Conservation (phyloP, 352 stramenopile species). For the Phytophthora litchii region DNA sequence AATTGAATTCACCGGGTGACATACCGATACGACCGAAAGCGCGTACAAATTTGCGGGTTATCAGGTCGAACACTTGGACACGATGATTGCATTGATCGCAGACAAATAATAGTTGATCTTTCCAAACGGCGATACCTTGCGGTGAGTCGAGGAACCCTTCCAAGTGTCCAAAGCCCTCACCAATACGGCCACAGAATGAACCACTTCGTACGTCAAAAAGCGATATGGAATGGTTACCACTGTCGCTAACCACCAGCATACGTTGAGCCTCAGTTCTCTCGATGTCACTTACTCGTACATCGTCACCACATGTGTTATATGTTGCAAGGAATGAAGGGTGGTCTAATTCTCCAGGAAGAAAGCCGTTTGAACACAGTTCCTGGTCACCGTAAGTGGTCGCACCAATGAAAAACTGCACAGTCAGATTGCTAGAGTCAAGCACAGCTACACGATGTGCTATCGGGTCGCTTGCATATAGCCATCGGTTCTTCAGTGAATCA, state of each 20-base stretch:
- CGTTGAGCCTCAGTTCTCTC: neutral
- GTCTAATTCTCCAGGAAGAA: conserved; percentile 53
- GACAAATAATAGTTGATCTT: conserved; percentile 52
- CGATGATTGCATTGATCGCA: conserved; percentile 77
- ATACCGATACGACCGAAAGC: conserved; percentile 43
- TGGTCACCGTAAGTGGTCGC: conserved; percentile 63
- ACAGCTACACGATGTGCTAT: conserved; percentile 59
- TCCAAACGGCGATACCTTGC: conserved; percentile 53
- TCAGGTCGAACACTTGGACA: conserved; percentile 63
- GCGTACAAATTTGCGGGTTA: conserved; percentile 22
- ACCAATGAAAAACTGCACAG: conserved; percentile 52
- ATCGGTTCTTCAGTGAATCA: conserved; percentile 5
- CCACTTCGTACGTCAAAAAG: conserved; percentile 52
- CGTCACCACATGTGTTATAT: conserved; percentile 9
- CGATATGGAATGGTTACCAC: conserved; percentile 63
- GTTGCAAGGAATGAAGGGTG: conserved; percentile 49
- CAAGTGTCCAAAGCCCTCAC: conserved; percentile 57
- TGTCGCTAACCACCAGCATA: conserved; percentile 57
- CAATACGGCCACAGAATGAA: conserved; percentile 47
- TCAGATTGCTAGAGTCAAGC: conserved; percentile 24
- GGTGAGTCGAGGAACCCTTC: conserved; percentile 61
- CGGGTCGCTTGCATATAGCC: conserved; percentile 60
- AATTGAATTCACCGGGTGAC: conserved; percentile 48
- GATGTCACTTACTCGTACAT: neutral
- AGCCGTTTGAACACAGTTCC: conserved; percentile 52